Evolutionary conservation across 108 stramenopile genomes (phyloP).

Genomic region (Bacterosira constricta): DNA sequence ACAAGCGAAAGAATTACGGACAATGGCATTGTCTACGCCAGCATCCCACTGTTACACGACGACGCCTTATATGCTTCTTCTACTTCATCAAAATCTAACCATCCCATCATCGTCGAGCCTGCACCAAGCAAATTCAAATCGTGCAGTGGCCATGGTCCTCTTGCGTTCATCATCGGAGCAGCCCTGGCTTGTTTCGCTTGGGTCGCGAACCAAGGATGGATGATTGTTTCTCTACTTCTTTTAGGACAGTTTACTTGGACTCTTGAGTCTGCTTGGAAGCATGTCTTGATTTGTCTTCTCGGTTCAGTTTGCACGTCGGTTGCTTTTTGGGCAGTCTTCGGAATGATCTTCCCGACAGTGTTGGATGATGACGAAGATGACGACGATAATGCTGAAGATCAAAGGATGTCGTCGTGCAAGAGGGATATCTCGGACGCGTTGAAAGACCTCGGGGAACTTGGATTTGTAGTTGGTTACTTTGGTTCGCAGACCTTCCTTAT

Average conservation of each 20-base stretch:
- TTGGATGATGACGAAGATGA: conserved; percentile 8
- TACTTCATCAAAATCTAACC: too few species aligned
- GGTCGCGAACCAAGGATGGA: conserved; percentile 35
- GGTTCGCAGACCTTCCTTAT: conserved; percentile 1
- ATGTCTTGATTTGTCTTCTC: conserved; percentile 6
- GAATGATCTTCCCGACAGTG: background rate
- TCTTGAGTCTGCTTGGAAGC: conserved; percentile 24
- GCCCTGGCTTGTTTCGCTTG: conserved; percentile 18
- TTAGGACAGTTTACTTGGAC: conserved; percentile 33
- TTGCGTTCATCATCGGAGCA: conserved; percentile 26
- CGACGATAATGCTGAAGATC: background rate
- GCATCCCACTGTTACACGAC: background rate
- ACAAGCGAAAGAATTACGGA: background rate
- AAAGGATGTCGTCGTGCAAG: background rate
- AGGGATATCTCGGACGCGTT: conserved; percentile 19
- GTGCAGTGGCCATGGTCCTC: background rate
- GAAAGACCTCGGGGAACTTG: conserved; percentile 39
- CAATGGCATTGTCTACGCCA: background rate
- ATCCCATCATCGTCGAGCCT: too few species aligned
- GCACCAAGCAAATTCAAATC: background rate
- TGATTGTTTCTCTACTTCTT: conserved; percentile 14
- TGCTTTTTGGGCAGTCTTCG: conserved; percentile 23
- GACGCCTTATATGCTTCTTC: background rate
- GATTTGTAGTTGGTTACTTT: conserved; percentile 32
- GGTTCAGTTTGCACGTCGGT: conserved; percentile 22